Evolutionary conservation across 345 rosid genomes (phyloP).

Genomic region (Eucalyptus melliodora): DNA sequence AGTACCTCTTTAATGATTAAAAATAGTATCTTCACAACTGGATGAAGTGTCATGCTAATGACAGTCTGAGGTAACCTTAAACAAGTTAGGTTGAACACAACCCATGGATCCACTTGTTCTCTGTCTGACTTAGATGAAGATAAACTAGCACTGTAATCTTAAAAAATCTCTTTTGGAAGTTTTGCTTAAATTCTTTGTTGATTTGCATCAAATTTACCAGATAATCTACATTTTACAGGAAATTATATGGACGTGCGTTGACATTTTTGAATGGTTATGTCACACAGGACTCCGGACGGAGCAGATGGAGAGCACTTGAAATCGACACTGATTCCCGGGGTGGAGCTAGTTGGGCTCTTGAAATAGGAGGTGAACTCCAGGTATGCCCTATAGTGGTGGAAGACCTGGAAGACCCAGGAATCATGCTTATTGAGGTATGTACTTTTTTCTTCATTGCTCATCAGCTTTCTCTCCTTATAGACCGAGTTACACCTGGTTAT

Average conservation of each 20-base stretch:
- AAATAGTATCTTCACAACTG: background rate
- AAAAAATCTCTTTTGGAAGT: background rate
- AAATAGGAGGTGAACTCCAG: constrained; percentile 22
- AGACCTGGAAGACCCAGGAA: constrained; percentile 44
- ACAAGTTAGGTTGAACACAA: background rate
- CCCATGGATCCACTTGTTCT: background rate
- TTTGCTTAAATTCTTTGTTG: background rate
- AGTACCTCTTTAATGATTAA: background rate
- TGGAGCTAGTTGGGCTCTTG: constrained; percentile 35
- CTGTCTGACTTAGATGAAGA: background rate
- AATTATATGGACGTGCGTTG: background rate
- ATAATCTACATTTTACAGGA: background rate
- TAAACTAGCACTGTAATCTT: background rate
- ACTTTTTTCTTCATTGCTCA: background rate
- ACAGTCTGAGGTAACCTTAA: background rate
- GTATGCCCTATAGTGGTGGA: constrained; percentile 51
- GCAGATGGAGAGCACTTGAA: constrained; percentile 11
- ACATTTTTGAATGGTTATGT: background rate
- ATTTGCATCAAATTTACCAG: background rate
- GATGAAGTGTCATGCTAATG: background rate
- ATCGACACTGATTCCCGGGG: background rate
- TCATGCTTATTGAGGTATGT: constrained; percentile 47
- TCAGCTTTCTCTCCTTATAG: background rate
- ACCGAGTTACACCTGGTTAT: background rate
- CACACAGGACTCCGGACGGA: background rate